Conservation (phyloP, 441 rosid species). For the Rhodomyrtus psidioides region DNA sequence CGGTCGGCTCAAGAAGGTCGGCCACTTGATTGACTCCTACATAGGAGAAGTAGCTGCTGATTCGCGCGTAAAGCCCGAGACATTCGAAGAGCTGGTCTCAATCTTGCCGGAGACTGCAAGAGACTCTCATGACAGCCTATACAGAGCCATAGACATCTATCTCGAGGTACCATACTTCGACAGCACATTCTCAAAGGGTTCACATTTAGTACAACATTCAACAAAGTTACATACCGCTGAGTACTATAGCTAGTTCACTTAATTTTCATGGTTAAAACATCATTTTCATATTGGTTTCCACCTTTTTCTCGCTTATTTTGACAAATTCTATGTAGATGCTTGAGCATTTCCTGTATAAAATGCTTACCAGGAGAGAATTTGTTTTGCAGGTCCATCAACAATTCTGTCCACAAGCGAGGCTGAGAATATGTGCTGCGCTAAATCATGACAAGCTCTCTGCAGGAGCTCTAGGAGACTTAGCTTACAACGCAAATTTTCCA, state of each 20-base stretch:
- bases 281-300: not conserved
- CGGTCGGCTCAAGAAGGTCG: constrained; percentile 24
- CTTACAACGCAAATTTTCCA: constrained; percentile 32
- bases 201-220: not conserved
- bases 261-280: not conserved
- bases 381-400: constrained; percentile 33
- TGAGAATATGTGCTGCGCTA: constrained; percentile 25
- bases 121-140: constrained; percentile 30
- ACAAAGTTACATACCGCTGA: not conserved
- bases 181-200: not conserved
- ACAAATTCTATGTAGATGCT: not conserved
- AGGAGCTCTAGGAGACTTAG: constrained; percentile 17
- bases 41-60: constrained; percentile 47
- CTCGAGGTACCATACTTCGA: constrained; percentile 25
- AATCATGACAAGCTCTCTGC: constrained; percentile 37
- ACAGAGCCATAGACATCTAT: constrained; percentile 44
- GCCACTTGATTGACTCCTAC: constrained; percentile 33
- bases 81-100: constrained; percentile 25
- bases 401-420: constrained; percentile 22
- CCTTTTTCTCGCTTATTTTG: not conserved
- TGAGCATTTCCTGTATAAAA: not conserved
- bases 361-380: not conserved
- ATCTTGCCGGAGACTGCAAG: constrained; percentile 37
- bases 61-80: constrained; percentile 17
- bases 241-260: not conserved